A percentile compares a stretch with the other conserved stretches of the same genome.
Conservation (phyloP, 228 moss, liverwort and hornwort species). For the Sphagnum magellanicum region DNA sequence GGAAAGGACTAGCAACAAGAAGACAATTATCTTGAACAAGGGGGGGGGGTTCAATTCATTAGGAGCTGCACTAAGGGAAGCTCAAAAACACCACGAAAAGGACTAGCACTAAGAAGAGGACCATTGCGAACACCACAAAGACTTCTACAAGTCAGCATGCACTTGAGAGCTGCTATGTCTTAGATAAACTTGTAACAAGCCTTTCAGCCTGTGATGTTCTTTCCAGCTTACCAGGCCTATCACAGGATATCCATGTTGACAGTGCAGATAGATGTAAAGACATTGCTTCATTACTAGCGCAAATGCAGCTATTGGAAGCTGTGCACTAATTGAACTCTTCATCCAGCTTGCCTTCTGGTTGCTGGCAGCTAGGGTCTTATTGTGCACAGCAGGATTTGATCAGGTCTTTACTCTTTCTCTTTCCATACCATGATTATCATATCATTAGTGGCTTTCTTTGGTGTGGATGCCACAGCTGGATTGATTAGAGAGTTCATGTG, state of each 20-base stretch:
- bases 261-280: constrained; percentile 22
- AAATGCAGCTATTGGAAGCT: constrained; percentile 36
- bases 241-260: constrained; percentile 13
- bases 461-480: too few species aligned
- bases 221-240: constrained; percentile 25
- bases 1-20: too few species aligned
- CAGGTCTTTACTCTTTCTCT: constrained; percentile 18
- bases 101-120: too few species aligned
- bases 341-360: constrained; percentile 9
- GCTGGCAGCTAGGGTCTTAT: constrained; percentile 34
- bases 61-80: too few species aligned
- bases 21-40: too few species aligned
- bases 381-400: constrained; percentile 20
- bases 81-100: too few species aligned
- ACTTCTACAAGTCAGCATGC: constrained; percentile 3
- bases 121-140: background rate
- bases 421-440: background rate
- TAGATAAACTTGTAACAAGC: constrained; percentile 24
- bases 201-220: constrained; percentile 40
- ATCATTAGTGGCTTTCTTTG: too few species aligned
- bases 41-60: too few species aligned
- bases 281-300: constrained; percentile 38
- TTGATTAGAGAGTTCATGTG: too few species aligned
- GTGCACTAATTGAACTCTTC: constrained; percentile 17
- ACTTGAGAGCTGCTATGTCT: constrained; percentile 10